A percentile compares a stretch with the other conserved stretches of the same genome.
Conservation (phyloP, 176 grass and related monocot genomes). For the Rhynchospora breviuscula region DNA sequence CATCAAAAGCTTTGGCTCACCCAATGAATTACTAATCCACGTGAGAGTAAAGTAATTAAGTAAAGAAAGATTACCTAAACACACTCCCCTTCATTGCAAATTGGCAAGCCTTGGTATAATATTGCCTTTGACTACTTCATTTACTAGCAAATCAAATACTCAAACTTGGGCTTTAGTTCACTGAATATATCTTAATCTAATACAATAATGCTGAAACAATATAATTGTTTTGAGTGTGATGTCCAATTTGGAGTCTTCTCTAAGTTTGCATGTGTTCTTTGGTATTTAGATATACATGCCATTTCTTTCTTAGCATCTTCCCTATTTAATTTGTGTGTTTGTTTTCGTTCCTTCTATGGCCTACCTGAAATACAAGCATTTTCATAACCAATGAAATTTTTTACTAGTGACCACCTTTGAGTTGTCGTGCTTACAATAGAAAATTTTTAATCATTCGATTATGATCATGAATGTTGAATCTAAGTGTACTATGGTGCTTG, state of each 20-base stretch:
- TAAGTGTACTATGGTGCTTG: background rate
- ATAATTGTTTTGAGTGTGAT: background rate
- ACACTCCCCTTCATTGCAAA: background rate
- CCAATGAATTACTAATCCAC: constrained; percentile 1
- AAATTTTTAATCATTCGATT: background rate
- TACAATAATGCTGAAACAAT: background rate
- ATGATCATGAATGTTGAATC: background rate
- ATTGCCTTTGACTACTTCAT: background rate
- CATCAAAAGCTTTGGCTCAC: background rate
- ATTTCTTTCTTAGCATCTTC: constrained; percentile 8
- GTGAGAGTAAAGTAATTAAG: background rate
- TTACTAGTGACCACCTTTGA: background rate
- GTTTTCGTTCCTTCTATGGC: background rate
- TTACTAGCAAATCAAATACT: background rate
- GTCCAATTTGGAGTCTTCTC: constrained; percentile 2
- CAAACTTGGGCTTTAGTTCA: constrained; percentile 1
- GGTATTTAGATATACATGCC: background rate
- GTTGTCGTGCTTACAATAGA: background rate
- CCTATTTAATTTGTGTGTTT: background rate
- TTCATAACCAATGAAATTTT: background rate
- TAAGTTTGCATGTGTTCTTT: background rate
- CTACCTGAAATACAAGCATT: background rate
- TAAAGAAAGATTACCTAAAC: background rate
- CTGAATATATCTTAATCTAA: background rate
- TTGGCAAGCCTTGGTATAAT: background rate